Conservation (phyloP, 2,329 filamentous ascomycete genomes). For the Raffaelea deltoideospora region DNA sequence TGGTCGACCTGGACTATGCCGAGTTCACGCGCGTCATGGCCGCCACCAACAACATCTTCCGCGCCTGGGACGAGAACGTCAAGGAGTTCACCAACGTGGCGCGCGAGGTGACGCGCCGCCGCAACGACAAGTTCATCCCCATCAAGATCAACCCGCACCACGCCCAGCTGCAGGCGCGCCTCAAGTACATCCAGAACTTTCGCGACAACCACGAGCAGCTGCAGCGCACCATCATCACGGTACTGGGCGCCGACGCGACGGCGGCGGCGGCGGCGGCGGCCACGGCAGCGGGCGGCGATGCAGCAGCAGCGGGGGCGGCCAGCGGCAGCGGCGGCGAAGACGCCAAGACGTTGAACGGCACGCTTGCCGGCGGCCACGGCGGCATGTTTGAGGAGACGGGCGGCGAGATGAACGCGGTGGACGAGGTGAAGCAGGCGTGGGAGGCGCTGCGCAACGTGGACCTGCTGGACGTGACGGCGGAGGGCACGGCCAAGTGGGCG, state of each 20-base stretch:
- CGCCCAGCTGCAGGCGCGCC: slow-evolving; percentile 71
- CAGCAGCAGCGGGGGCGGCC: slow-evolving; percentile 15
- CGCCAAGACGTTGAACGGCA: slow-evolving; percentile 60
- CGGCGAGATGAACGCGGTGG: slow-evolving; percentile 90
- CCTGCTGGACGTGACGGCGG: slow-evolving; percentile 76
- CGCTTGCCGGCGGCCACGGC: slow-evolving; percentile 50
- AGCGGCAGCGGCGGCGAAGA: slow-evolving; percentile 39
- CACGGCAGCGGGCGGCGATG: slow-evolving; percentile 42
- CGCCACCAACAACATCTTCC: slow-evolving; percentile 72
- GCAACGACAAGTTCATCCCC: slow-evolving; percentile 96
- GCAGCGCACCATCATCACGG: slow-evolving; percentile 88
- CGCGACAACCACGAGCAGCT: slow-evolving; percentile 95
- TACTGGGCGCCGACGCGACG: slow-evolving; percentile 64
- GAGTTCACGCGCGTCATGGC: slow-evolving; percentile 82
- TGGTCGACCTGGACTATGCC: slow-evolving; percentile 83
- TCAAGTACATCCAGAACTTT: slow-evolving; percentile 91
- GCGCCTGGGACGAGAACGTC: slow-evolving; percentile 85
- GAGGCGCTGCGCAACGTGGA: slow-evolving; percentile 89
- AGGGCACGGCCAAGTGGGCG: slow-evolving; percentile 84
- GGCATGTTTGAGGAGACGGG: slow-evolving; percentile 78
- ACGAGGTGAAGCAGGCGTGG: slow-evolving; percentile 91
- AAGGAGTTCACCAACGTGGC: slow-evolving; percentile 98
- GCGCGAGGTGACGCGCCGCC: slow-evolving; percentile 79
- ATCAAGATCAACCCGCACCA: slow-evolving; percentile 91
- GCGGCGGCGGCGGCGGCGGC: slow-evolving; percentile 31